Evolutionary conservation across 2,329 filamentous ascomycete species (phyloP), one percentile per base, ranked within the genome.

Genomic region (Cladorrhinum sp.): DNA sequence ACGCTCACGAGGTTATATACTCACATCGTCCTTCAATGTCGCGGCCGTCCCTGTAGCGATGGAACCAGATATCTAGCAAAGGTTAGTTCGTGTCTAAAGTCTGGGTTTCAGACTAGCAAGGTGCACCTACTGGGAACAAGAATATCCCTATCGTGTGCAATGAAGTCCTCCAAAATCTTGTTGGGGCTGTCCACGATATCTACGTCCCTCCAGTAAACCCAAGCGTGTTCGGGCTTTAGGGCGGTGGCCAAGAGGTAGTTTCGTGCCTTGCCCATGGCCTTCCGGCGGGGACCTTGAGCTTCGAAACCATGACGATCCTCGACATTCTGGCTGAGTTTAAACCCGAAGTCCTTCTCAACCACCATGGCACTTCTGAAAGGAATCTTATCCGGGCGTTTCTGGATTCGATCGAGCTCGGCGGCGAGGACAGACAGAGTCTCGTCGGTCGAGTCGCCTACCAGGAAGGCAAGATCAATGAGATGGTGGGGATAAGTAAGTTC

Each of bases 141-240:
- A 61, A 99, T 85, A 74, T 99, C 95, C 71, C 88, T 87, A 74
- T 99, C 91, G 71, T 98, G 95, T 20, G 91, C 91, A 69, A 96
- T 90, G 68, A 99, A 96, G 71, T 99, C 95, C 77, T 99, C 93
- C 32, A 99, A 81, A 63, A 99, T 96, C 71, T 85, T 88, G 65
- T 84, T 83, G 1, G 93, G 92, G 73, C 90, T 96, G 72, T 99
- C 93, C 51, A 91, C 87, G 68, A 99, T 97, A 75, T 99, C 95
- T 54, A 96, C 93, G 74, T 99, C 95, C 62, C 95, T 86, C 95
- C 95, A 99, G 75, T 97, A 98, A 8, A 98, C 93, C 95, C 95
- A 99, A 8, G 92, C 93, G 73, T 99, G 95, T 63, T 98, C 92
- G 0, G 92, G 87, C 78, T 96, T 96, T 69, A 99, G 73, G 2